Conservation (phyloP, 306 rosid genomes). For the Castanospermum australe region DNA sequence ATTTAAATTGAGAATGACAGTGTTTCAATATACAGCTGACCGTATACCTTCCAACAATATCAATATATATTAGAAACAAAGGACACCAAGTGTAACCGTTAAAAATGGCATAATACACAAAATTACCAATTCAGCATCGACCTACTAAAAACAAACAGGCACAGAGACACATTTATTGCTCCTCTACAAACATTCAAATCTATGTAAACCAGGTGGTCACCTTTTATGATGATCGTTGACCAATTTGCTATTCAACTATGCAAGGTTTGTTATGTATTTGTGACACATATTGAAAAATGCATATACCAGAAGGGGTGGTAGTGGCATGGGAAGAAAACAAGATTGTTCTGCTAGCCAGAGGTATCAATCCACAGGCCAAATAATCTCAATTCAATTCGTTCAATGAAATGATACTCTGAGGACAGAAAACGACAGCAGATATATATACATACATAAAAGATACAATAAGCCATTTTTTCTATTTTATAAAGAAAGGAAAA, state of each 20-base stretch:
- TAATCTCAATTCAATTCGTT: constrained; percentile 16
- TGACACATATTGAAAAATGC: background rate
- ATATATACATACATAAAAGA: background rate
- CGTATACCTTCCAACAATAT: background rate
- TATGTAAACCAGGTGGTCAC: background rate
- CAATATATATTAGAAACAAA: background rate
- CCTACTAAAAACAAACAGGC: background rate
- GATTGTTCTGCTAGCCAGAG: background rate
- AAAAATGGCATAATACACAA: background rate
- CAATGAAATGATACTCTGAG: background rate
- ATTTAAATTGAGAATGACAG: background rate
- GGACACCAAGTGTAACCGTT: background rate
- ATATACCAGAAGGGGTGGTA: background rate
- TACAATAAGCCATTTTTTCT: background rate
- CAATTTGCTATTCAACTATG: background rate
- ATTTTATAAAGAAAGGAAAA: background rate
- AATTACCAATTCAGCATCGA: background rate
- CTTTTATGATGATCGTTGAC: background rate
- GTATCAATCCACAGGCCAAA: background rate
- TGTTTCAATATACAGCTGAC: constrained; percentile 1
- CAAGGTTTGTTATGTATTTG: background rate
- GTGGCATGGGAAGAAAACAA: background rate
- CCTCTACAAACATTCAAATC: background rate
- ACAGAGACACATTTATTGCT: constrained; percentile 11
- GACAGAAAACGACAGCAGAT: constrained; percentile 1